A percentile compares a stretch with the other conserved stretches of the same genome.
phyloP scores from a whole-genome alignment of 1,284 basidiomycete species.

The Bjerkandera adusta region DNA sequence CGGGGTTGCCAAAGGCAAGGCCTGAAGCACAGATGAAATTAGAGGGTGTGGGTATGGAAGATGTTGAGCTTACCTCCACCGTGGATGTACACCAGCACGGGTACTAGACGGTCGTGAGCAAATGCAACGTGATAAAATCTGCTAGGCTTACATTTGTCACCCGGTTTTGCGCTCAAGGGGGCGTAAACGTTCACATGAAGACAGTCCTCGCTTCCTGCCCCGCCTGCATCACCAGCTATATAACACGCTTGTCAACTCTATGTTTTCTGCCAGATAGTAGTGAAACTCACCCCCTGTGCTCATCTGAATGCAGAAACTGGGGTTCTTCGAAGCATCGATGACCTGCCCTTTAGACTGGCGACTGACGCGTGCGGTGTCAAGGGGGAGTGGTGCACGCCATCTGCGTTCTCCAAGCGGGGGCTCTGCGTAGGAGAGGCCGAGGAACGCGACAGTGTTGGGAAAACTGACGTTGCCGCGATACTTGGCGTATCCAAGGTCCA shows the following conservation, averaged over 20 bases:
- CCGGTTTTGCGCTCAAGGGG: slow-evolving; percentile 30
- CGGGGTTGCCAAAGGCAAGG: slow-evolving; percentile 57
- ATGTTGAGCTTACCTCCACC: slow-evolving; percentile 43
- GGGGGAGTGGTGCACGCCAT: slow-evolving; percentile 35
- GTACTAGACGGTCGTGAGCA: no score
- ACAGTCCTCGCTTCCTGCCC: slow-evolving; percentile 58
- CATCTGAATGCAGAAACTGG: slow-evolving; percentile 58
- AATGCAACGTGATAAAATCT: background rate
- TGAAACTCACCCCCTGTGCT: slow-evolving; percentile 41
- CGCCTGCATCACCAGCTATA: slow-evolving; percentile 52
- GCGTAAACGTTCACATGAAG: slow-evolving; percentile 43
- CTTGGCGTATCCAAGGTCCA: slow-evolving; percentile 31
- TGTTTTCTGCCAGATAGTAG: no score
- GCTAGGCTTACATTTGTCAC: slow-evolving; percentile 34
- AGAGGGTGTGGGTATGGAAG: slow-evolving; percentile 27
- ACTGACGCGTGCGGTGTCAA: slow-evolving; percentile 36
- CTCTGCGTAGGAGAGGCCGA: slow-evolving; percentile 45
- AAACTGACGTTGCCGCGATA: slow-evolving; percentile 51
- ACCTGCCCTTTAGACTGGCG: slow-evolving; percentile 35
- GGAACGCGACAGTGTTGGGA: slow-evolving; percentile 54
- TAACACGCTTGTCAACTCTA: no score
- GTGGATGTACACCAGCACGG: slow-evolving; percentile 67
- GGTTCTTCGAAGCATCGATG: slow-evolving; percentile 48
- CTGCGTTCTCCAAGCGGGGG: slow-evolving; percentile 36
- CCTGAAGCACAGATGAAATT: no score